Conservation (phyloP, 2,329 filamentous ascomycete genomes). For the Xylaria sp. region DNA sequence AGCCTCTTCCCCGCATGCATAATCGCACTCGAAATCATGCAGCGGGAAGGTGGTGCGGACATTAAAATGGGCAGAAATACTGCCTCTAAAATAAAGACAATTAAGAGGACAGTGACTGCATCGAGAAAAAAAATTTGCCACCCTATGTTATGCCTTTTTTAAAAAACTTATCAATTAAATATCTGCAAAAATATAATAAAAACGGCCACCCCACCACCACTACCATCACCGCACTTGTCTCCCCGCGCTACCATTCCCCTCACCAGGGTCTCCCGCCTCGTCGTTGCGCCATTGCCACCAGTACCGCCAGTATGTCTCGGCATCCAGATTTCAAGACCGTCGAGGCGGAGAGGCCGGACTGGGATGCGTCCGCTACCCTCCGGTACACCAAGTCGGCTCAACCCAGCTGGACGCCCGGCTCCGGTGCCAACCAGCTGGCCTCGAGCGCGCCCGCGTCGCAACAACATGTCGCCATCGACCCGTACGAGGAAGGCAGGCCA, state of each 20-base stretch:
- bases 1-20: slow-evolving; percentile 59
- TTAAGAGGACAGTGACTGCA: too few species aligned
- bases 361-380: slow-evolving; percentile 60
- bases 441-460: slow-evolving; percentile 44
- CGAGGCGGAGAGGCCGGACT: slow-evolving; percentile 72
- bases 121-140: too few species aligned
- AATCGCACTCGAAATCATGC: slow-evolving; percentile 57
- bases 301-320: slow-evolving; percentile 50
- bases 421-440: slow-evolving; percentile 68
- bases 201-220: background rate
- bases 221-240: background rate
- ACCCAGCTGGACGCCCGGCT: slow-evolving; percentile 72
- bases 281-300: slow-evolving; percentile 3
- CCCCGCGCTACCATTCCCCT: background rate
- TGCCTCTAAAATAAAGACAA: too few species aligned
- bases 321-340: slow-evolving; percentile 80
- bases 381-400: slow-evolving; percentile 70
- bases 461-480: slow-evolving; percentile 81
- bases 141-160: too few species aligned
- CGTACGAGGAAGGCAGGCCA: slow-evolving; percentile 75
- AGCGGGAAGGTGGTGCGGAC: slow-evolving; percentile 69
- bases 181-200: too few species aligned
- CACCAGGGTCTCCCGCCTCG: background rate
- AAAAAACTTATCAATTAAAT: too few species aligned
- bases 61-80: too few species aligned